These are phyloP conservation scores for Penicillium egyptiacum DNA, from an alignment of 495 filamentous ascomycete genomes.

Conservation along the genomic window DNA sequence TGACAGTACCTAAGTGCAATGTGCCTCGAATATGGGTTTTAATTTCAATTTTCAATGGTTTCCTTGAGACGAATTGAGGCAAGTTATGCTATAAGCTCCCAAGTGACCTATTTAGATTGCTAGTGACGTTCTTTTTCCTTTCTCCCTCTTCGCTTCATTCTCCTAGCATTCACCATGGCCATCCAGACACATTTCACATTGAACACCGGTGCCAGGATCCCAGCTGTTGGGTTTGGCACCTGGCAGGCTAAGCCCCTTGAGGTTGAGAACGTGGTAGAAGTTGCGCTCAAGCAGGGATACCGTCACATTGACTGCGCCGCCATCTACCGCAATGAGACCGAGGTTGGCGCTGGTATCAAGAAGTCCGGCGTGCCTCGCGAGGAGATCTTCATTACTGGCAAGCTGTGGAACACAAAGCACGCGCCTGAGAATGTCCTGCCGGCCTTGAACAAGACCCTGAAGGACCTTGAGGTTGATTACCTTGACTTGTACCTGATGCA, in stretches of 20 bases:
- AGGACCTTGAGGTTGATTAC: constrained; percentile 63
- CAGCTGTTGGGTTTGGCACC: constrained; percentile 37
- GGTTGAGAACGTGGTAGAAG: constrained; percentile 38
- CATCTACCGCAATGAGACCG: constrained; percentile 67
- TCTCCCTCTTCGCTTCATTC: background rate
- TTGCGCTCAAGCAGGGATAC: constrained; percentile 60
- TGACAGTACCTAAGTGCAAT: too few species aligned
- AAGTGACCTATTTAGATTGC: too few species aligned
- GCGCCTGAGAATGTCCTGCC: constrained; percentile 36
- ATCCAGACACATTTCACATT: constrained; percentile 41
- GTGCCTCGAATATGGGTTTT: too few species aligned
- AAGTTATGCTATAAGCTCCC: too few species aligned
- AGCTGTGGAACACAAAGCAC: constrained; percentile 54
- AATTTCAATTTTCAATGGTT: too few species aligned
- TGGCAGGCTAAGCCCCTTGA: constrained; percentile 38
- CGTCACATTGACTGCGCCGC: constrained; percentile 71
- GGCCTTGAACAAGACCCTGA: constrained; percentile 52
- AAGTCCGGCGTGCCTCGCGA: constrained; percentile 57
- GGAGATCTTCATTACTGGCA: constrained; percentile 72
- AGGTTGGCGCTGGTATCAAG: constrained; percentile 62
- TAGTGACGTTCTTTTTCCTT: background rate
- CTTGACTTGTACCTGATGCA: constrained; percentile 72
- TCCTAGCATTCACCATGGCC: constrained; percentile 27
- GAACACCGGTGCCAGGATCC: constrained; percentile 46
- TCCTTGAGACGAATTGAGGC: too few species aligned